Conservation (phyloP, 148 eudicot genomes). For the Diospyros lotus region DNA sequence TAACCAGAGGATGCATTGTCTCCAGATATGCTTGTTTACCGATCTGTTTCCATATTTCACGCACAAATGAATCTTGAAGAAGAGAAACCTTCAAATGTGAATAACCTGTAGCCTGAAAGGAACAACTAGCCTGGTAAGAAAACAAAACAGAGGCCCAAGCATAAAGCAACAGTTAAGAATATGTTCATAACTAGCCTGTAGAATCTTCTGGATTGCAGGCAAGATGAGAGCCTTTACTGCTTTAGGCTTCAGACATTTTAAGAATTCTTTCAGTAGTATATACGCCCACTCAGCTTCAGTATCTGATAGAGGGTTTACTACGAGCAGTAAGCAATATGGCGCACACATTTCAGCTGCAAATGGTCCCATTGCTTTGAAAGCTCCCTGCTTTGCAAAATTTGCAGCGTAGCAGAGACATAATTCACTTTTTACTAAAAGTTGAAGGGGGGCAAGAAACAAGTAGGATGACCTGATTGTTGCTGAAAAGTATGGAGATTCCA, state of each 20-base stretch:
- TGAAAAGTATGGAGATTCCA: slow-evolving; percentile 85
- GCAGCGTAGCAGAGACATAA: slow-evolving; percentile 75
- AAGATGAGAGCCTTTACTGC: slow-evolving; percentile 59
- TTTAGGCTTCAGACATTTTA: slow-evolving; percentile 51
- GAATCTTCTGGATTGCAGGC: slow-evolving; percentile 84
- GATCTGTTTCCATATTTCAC: slow-evolving; percentile 70
- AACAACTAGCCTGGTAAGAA: slow-evolving; percentile 21
- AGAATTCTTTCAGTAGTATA: slow-evolving; percentile 63
- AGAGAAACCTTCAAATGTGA: slow-evolving; percentile 91
- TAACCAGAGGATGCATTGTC: slow-evolving; percentile 69
- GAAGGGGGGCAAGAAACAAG: slow-evolving; percentile 80
- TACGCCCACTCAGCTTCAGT: slow-evolving; percentile 79
- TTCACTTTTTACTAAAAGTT: slow-evolving; percentile 62
- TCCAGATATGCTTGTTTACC: slow-evolving; percentile 84
- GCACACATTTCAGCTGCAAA: slow-evolving; percentile 95
- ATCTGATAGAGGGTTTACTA: slow-evolving; percentile 59
- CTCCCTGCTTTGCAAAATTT: slow-evolving; percentile 74
- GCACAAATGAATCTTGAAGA: slow-evolving; percentile 97
- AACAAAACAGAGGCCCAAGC: not conserved
- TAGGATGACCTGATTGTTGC: slow-evolving; percentile 71
- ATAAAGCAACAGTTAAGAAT: slow-evolving; percentile 9
- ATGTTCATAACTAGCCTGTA: slow-evolving; percentile 70
- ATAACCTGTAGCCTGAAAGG: slow-evolving; percentile 72
- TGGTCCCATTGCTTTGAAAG: slow-evolving; percentile 80
- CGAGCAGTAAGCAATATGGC: slow-evolving; percentile 66